Evolutionary conservation across 2,329 filamentous ascomycete species (phyloP), one percentile per base, ranked within the genome.

Genomic region (Alternaria atra): DNA sequence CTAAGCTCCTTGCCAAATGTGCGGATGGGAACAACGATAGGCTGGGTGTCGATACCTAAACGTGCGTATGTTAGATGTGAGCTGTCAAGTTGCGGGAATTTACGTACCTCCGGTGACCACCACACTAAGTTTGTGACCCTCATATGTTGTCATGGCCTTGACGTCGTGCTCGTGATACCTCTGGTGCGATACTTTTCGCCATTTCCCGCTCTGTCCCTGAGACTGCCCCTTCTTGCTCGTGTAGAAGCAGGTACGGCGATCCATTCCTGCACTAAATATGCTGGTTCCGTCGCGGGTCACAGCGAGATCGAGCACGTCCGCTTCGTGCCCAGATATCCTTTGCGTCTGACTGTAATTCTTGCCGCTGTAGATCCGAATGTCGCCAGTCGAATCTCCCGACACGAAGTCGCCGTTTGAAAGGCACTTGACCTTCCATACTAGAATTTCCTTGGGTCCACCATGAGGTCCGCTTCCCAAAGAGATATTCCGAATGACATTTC

Each of bases 141-240:
- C 95, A 66, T 94, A 98, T 0, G 92, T 89, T 34, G 93, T 91
- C 88, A 98, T 92, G 1, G 93, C 88, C 82, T 98, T 98, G 72
- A 98, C 93, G 81, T 99, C 95, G 78, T 98, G 94, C 46, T 90
- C 88, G 75, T 99, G 95, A 74, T 94, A 94, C 73, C 93, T 86
- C 67, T 92, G 87, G 74, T 97, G 93, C 79, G 89, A 91, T n/a
- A 92, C 85, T 78, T 95, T 94, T 60, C 87, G 87, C 95, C 95
- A 99, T 27, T 73, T 73, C 23, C 72, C 74, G 9, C 57, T 64
- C 90, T 87, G 66, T 77, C 79, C 67, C 39, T 66, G 69, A 9
- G 61, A 56, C 2, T 60, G 58, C 3, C 66, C 63, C 34, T 73
- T 76, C 60, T 73, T 75, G 46, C 69, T 72, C 1, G 89, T 91